phyloP scores from a whole-genome alignment of 73 alveolate genomes.

The Paramecium pentaurelia region DNA sequence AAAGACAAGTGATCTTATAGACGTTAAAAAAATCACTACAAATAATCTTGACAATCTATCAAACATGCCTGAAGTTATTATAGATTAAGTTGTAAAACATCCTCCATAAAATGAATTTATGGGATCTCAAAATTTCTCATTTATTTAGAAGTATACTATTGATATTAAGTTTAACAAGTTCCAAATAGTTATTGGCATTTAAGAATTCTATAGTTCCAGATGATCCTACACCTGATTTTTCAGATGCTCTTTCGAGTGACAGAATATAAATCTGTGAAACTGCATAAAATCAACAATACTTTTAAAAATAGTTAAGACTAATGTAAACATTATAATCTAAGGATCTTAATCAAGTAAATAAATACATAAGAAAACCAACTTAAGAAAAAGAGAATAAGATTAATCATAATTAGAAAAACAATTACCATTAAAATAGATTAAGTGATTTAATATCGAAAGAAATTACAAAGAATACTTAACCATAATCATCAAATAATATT shows the following conservation, averaged over 20 bases:
- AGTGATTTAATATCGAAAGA: neutral
- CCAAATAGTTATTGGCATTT: neutral
- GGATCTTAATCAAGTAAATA: neutral
- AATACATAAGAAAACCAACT: neutral
- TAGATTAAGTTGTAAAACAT: neutral
- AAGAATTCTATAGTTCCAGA: neutral
- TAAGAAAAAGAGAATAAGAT: neutral
- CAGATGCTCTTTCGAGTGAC: neutral
- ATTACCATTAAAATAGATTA: neutral
- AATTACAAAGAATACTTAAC: neutral
- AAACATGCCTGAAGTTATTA: neutral
- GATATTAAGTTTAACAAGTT: neutral
- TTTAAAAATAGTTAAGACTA: neutral
- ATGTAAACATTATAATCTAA: neutral
- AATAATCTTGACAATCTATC: neutral
- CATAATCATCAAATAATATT: neutral
- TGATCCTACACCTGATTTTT: constrained; percentile 11
- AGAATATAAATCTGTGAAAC: neutral
- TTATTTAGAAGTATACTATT: neutral
- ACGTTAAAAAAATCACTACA: neutral
- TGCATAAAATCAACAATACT: neutral
- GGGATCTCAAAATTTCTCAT: neutral
- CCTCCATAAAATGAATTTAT: neutral
- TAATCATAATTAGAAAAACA: neutral
- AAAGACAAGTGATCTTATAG: neutral